Conservation (phyloP, 306 rosid genomes). For the Glycine tomentella region DNA sequence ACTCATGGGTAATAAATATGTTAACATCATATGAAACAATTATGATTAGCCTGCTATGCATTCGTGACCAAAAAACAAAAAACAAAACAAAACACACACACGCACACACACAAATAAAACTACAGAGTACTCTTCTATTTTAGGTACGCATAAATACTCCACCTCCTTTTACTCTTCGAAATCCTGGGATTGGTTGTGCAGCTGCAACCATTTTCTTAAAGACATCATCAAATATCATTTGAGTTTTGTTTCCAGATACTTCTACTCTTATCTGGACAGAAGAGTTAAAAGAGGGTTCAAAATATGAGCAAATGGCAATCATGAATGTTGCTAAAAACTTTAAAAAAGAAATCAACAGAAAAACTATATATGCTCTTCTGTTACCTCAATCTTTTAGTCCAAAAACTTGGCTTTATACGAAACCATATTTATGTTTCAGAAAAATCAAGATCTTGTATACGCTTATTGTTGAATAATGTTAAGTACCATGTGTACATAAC, state of each 20-base stretch:
- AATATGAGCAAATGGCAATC: not conserved
- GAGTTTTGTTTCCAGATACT: slow-evolving; percentile 72
- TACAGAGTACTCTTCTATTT: slow-evolving; percentile 25
- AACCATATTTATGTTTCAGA: slow-evolving; percentile 31
- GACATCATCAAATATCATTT: slow-evolving; percentile 67
- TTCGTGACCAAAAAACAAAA: no score
- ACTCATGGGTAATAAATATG: no score
- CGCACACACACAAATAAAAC: not conserved
- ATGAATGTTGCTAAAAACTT: not conserved
- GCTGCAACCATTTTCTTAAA: slow-evolving; percentile 80
- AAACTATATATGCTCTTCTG: not conserved
- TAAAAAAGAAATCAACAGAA: slow-evolving; percentile 1
- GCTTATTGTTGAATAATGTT: slow-evolving; percentile 8
- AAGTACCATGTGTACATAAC: not conserved
- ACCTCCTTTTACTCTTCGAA: slow-evolving; percentile 92
- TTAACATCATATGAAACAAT: no score
- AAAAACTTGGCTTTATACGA: slow-evolving; percentile 27
- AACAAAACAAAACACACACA: no score
- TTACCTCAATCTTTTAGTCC: slow-evolving; percentile 19
- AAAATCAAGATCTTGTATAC: slow-evolving; percentile 15
- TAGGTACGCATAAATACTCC: slow-evolving; percentile 22
- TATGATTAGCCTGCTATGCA: no score
- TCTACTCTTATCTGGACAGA: slow-evolving; percentile 69
- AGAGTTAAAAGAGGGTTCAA: slow-evolving; percentile 15
- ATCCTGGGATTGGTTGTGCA: slow-evolving; percentile 95